Evolutionary conservation across 352 stramenopile genomes (phyloP), one percentile per base, ranked within the genome.

Genomic region (Globisporangium ultimum): DNA sequence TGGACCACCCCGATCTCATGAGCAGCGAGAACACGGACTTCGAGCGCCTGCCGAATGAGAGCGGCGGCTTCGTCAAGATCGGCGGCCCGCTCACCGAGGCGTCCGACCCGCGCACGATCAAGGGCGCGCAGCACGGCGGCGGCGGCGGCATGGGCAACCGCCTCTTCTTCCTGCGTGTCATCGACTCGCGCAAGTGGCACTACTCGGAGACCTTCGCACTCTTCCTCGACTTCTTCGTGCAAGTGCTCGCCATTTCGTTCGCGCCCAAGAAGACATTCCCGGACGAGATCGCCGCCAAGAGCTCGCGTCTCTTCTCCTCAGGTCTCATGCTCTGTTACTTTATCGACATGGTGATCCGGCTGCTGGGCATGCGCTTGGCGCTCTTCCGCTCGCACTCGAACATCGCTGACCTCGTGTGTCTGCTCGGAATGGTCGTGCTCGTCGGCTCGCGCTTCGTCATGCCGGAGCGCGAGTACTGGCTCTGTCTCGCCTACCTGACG

Each of bases 111-210:
- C 80, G 81, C 55, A 71, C 74, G 12, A 80, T 87, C 57, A 93
- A 93, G 58, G 63, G 77, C 58, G 50, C 55, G 15, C 24, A 28
- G 24, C 24, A 28, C 24, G 40, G 32, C 32, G 48, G 32, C 18
- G 40, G 63, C 67, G 17, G 38, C 48, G 28, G 63, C 45, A 87
- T 78, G 55, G 75, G 78, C 40, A 75, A 87, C 53, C 84, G 81
- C 36, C 70, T 91, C n/a, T 91, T 91, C 58, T 91, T 77, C 61
- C 64, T 93, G 57, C 87, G 83, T 32, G 74, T 93, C 36, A 88
- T 93, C 63, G 87, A 95, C 67, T 92, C 84, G 53, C 84, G 87
- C 67, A 93, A 92, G 64, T 95, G 87, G 84, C 87, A 95, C 64
- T 94, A 95, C 68, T 82, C 74, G 53, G 83, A 94, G 64, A 89